A percentile compares a stretch with the other conserved stretches of the same genome.
Conservation (phyloP, 257 asterid genomes). For the Plectranthus barbatus region DNA sequence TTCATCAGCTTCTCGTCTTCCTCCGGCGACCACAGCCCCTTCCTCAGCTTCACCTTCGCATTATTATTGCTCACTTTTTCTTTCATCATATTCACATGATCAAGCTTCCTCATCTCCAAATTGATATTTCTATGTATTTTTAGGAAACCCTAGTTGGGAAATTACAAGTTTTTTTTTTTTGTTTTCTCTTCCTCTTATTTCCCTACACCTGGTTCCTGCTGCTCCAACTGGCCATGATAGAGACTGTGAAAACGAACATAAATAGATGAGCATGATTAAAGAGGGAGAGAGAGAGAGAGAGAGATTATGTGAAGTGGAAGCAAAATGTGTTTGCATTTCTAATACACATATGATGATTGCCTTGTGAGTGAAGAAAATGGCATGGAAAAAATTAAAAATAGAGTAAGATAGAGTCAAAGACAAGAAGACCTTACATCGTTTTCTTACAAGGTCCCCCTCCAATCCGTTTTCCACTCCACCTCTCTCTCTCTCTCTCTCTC, state of each 20-base stretch:
- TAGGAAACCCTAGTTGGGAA: neutral
- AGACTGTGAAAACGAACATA: conserved; percentile 47
- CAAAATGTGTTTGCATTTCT: conserved; percentile 59
- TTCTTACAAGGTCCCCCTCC: conserved; percentile 67
- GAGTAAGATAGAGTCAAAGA: conserved; percentile 66
- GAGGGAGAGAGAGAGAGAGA: conserved; percentile 11
- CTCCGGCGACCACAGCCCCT: conserved; percentile 89
- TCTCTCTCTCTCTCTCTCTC: neutral
- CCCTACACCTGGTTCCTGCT: neutral
- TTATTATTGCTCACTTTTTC: neutral
- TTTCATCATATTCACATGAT: conserved; percentile 7
- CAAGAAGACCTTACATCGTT: conserved; percentile 65
- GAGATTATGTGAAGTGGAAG: conserved; percentile 96
- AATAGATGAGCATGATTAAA: conserved; percentile 36
- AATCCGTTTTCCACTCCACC: conserved; percentile 96
- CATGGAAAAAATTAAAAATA: conserved; percentile 24
- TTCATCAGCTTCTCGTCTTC: conserved; percentile 78
- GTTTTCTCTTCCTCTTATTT: neutral
- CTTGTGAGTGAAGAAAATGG: conserved; percentile 97
- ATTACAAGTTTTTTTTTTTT: neutral
- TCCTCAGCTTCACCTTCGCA: conserved; percentile 39
- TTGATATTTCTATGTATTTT: no score
- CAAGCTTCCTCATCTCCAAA: conserved; percentile 33
- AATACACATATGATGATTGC: conserved; percentile 73
- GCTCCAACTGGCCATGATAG: conserved; percentile 39